These are phyloP conservation scores for Diaporthe aspalathi DNA, from an alignment of 2,329 filamentous ascomycete species.

Conservation along the genomic window DNA sequence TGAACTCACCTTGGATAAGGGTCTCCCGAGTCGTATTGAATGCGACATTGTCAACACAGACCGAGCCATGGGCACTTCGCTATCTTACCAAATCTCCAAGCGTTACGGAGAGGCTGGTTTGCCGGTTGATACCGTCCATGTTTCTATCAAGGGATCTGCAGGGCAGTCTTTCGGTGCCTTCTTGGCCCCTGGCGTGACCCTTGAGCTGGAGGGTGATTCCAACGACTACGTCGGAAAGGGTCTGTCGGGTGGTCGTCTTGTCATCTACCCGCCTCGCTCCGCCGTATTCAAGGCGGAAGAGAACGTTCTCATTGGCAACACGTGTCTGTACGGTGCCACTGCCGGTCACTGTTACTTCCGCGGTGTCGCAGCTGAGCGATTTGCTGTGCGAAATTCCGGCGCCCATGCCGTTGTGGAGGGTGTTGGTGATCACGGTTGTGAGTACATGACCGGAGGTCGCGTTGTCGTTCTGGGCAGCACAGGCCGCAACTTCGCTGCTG, in stretches of 20 bases:
- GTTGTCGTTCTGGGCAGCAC: slow-evolving; percentile 87
- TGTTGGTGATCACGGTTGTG: slow-evolving; percentile 94
- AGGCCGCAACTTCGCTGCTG: slow-evolving; percentile 96
- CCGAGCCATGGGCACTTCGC: slow-evolving; percentile 89
- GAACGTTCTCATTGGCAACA: slow-evolving; percentile 93
- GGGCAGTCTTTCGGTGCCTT: slow-evolving; percentile 97
- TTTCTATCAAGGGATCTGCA: slow-evolving; percentile 95
- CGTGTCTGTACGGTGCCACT: slow-evolving; percentile 94
- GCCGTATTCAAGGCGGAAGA: slow-evolving; percentile 96
- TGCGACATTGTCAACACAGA: slow-evolving; percentile 98
- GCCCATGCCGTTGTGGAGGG: slow-evolving; percentile 96
- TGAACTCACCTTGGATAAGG: slow-evolving; percentile 93
- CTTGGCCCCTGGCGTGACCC: slow-evolving; percentile 90
- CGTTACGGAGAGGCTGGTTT: slow-evolving; percentile 89
- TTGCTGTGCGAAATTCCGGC: slow-evolving; percentile 96
- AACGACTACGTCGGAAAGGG: slow-evolving; percentile 99
- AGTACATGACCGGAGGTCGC: slow-evolving; percentile 99
- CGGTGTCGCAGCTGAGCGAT: slow-evolving; percentile 94
- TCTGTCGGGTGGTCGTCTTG: slow-evolving; percentile 90
- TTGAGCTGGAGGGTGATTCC: slow-evolving; percentile 94
- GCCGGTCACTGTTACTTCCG: slow-evolving; percentile 95
- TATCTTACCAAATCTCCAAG: slow-evolving; percentile 96
- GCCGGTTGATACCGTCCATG: slow-evolving; percentile 92
- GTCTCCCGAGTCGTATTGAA: slow-evolving; percentile 90
- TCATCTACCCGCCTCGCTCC: slow-evolving; percentile 90